Conservation (phyloP, 1,284 basidiomycete genomes). For the Sphaerobolus stellatus region DNA sequence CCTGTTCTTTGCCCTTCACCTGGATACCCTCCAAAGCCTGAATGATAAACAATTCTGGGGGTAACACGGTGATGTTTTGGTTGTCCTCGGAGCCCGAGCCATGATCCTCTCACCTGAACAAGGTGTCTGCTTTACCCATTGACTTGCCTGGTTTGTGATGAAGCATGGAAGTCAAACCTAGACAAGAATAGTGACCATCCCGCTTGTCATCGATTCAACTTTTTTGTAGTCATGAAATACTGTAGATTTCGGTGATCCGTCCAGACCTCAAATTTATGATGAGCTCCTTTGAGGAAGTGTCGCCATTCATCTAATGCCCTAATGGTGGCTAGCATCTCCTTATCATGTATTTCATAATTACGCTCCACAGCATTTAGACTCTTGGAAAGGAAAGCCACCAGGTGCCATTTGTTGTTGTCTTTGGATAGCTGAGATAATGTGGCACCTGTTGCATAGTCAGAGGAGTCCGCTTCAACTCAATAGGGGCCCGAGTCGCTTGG, state of each 20-base stretch:
- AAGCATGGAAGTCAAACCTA: not conserved
- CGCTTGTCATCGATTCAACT: not conserved
- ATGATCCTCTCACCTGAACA: not conserved
- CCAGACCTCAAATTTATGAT: not conserved
- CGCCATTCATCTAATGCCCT: not conserved
- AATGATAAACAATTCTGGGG: not conserved
- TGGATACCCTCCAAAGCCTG: not conserved
- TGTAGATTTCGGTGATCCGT: not conserved
- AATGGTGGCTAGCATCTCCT: not conserved
- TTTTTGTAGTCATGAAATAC: not conserved
- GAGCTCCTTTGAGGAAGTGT: not conserved
- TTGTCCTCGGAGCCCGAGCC: not conserved
- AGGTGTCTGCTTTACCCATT: not conserved
- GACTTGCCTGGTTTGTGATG: not conserved
- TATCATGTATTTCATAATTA: not conserved
- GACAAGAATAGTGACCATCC: not conserved
- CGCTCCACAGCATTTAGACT: not conserved
- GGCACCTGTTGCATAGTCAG: no score
- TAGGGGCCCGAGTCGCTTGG: no score
- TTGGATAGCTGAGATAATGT: no score
- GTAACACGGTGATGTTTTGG: not conserved
- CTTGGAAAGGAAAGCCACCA: not conserved
- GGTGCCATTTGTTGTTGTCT: not conserved
- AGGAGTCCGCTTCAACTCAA: no score
- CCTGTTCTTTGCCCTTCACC: not conserved